Conservation (phyloP, 2,329 filamentous ascomycete genomes). For the Harringtonia lauricola region DNA sequence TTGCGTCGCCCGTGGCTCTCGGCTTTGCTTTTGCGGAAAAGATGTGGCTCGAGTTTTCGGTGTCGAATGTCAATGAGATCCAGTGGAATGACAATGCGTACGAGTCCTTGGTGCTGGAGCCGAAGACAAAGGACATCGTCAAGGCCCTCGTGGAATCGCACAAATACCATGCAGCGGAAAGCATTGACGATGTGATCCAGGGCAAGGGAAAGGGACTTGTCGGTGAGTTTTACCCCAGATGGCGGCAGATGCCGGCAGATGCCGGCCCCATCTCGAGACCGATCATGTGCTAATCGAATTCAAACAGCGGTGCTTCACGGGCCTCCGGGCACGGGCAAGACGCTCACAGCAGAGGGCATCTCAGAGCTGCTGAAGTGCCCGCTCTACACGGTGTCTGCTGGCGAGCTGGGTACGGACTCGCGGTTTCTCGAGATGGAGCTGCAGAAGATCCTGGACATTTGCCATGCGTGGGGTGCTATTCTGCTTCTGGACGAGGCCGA, state of each 20-base stretch:
- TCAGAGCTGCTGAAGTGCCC: constrained; percentile 34
- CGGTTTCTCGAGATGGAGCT: constrained; percentile 34
- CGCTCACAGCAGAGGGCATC: constrained; percentile 27
- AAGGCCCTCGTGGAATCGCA: constrained; percentile 76
- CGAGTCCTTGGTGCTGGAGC: constrained; percentile 63
- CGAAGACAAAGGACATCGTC: constrained; percentile 54
- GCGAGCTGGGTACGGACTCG: constrained; percentile 35
- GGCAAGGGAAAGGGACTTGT: constrained; percentile 84
- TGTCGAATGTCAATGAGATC: constrained; percentile 70
- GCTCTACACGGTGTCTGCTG: constrained; percentile 41
- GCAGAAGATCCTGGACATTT: constrained; percentile 33
- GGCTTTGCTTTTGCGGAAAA: constrained; percentile 86
- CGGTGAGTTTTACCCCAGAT: constrained; percentile 33
- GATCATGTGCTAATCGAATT: no score
- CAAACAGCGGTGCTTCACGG: constrained; percentile 60
- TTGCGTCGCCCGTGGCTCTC: constrained; percentile 73
- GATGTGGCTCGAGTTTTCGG: constrained; percentile 78
- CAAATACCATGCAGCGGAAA: constrained; percentile 69
- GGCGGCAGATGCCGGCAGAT: no score
- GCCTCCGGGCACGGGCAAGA: constrained; percentile 42
- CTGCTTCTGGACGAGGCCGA: constrained; percentile 42
- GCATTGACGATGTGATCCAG: constrained; percentile 71
- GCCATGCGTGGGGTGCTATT: constrained; percentile 37
- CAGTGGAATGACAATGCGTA: constrained; percentile 78
- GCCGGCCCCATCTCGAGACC: no score